Evolutionary conservation across 768 basidiomycete species (phyloP).

Genomic region (Mycena rosella): DNA sequence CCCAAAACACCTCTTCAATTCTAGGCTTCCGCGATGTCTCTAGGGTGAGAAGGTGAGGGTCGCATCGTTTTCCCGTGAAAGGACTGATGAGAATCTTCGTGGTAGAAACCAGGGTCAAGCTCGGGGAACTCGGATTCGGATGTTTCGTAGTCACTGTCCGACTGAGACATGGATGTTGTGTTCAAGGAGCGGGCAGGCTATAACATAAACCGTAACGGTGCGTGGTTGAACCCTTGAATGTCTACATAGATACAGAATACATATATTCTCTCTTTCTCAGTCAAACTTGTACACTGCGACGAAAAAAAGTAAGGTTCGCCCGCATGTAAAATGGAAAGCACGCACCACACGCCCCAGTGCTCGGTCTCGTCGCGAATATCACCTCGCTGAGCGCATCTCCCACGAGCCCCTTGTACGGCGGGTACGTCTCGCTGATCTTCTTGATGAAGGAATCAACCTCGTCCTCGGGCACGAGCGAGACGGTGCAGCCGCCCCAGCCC

Average conservation of each 20-base stretch:
- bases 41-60: no score
- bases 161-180: no score
- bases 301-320: background rate
- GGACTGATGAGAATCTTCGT: no score
- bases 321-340: constrained; percentile 37
- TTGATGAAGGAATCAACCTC: constrained; percentile 74
- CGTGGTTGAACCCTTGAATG: no score
- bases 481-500: constrained; percentile 93
- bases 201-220: no score
- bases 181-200: no score
- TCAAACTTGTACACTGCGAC: constrained; percentile 26
- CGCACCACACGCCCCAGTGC: constrained; percentile 85
- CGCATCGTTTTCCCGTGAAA: no score
- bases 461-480: constrained; percentile 80
- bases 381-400: constrained; percentile 71
- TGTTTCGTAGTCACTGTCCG: no score
- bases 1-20: no score
- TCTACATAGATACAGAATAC: constrained; percentile 24
- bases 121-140: no score
- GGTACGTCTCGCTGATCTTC: constrained; percentile 70
- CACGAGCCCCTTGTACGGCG: constrained; percentile 71
- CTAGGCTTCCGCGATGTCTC: no score
- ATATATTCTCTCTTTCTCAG: constrained; percentile 1
- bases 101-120: no score
- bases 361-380: constrained; percentile 88